Base-by-base conservation (phyloP, 2,329 filamentous ascomycete genomes). In the Penicillium crustosum region DNA sequence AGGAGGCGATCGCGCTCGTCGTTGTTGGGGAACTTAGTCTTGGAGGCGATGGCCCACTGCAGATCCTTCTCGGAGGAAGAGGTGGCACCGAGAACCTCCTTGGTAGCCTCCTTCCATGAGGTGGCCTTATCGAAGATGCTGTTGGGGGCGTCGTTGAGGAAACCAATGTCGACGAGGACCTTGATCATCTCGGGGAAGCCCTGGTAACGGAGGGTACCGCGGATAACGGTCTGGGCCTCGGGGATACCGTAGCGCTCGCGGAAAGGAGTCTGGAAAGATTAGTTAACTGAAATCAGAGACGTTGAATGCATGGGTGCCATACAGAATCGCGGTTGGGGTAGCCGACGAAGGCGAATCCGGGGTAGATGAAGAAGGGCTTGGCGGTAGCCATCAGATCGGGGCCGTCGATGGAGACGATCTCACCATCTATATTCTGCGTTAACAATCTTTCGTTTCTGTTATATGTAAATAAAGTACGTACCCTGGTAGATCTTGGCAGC, bases 161-260 rank as follows among this genome's bases (percentile, higher is more conserved):
- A 96, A 64, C 91, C 92, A 60, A 93, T 89, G 73, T 97, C 89
- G 60, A 96, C 91, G 12, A 97, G 86, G 27, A 88, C 85, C 73
- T 89, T 89, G 79, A 97, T 85, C 77, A 97, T 93, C 75, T 95
- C 86, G 3, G 93, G 92, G 84, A 96, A 96, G 44, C 93, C 92
- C 65, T 86, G 82, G 81, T 94, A 97, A 65, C 93, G 83, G 36
- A 97, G 84, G 31, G 92, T 95, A 61, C 90, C 90, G 51, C 91
- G 85, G 73, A 96, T 82, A 69, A 97, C 86, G 51, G 90, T 96
- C 77, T 96, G 78, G 15, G 91, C 91, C 80, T 97, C 93, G 51
- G 93, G 92, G 71, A 97, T 97, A 77, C 86, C 79, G 84, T 97
- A 97, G 62, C 90, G 86, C 82, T 96, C 88, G 72, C 86, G 88